phyloP scores from a whole-genome alignment of 441 rosid genomes.

The Dalechampia spathulata region DNA sequence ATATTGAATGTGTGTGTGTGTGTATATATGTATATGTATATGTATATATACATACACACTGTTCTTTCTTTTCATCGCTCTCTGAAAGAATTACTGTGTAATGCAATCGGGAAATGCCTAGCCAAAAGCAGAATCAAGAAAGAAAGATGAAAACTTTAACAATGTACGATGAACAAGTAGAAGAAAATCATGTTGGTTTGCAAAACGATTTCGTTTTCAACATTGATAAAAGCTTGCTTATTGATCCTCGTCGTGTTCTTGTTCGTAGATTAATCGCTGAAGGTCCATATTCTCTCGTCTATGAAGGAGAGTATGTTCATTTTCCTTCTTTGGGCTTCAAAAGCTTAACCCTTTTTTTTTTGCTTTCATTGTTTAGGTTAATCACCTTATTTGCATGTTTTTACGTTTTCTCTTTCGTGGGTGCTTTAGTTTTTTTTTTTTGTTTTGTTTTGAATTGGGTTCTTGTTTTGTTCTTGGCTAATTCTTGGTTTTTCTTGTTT shows the following conservation, averaged over 20 bases:
- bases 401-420: slow-evolving; percentile 1
- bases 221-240: slow-evolving; percentile 30
- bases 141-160: not conserved
- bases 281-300: slow-evolving; percentile 37
- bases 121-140: not conserved
- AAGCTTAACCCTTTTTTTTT: not conserved
- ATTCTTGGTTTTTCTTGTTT: not conserved
- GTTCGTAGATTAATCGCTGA: slow-evolving; percentile 36
- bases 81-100: slow-evolving; percentile 16
- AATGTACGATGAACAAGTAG: slow-evolving; percentile 17
- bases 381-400: slow-evolving; percentile 19
- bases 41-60: not conserved
- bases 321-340: not conserved
- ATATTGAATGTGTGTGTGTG: no score
- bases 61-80: slow-evolving; percentile 2
- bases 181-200: not conserved
- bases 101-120: slow-evolving; percentile 34
- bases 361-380: slow-evolving; percentile 5
- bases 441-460: not conserved
- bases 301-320: slow-evolving; percentile 39
- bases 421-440: not conserved
- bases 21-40: not conserved
- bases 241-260: slow-evolving; percentile 29
- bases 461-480: not conserved
- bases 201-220: slow-evolving; percentile 27